Conservation (phyloP, 768 basidiomycete genomes). For the Phlebiopsis flavidoalba region DNA sequence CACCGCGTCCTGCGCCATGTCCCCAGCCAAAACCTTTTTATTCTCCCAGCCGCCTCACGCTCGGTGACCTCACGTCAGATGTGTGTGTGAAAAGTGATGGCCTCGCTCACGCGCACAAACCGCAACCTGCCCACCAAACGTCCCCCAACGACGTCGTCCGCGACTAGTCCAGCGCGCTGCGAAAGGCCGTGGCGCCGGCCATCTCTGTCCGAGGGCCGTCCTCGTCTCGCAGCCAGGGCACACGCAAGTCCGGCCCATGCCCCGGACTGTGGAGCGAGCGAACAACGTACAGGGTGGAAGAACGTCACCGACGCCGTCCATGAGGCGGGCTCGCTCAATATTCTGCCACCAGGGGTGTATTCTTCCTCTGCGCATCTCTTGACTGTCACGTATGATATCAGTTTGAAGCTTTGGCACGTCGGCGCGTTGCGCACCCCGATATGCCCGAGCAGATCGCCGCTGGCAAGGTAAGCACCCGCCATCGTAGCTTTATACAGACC, state of each 20-base stretch:
- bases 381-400: neutral
- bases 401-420: slow-evolving; percentile 6
- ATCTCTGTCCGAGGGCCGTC: slow-evolving; percentile 55
- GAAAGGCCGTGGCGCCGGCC: slow-evolving; percentile 41
- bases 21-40: too few relatives aligned
- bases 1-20: too few relatives aligned
- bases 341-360: slow-evolving; percentile 9
- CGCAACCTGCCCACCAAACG: slow-evolving; percentile 31
- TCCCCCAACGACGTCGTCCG: slow-evolving; percentile 31
- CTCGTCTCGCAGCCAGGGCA: slow-evolving; percentile 44
- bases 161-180: slow-evolving; percentile 42
- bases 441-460: slow-evolving; percentile 7
- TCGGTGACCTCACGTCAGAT: slow-evolving; percentile 39
- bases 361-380: neutral
- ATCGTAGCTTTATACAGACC: too few relatives aligned
- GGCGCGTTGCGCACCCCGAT: slow-evolving; percentile 7
- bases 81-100: slow-evolving; percentile 45
- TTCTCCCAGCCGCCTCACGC: slow-evolving; percentile 31
- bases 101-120: slow-evolving; percentile 47
- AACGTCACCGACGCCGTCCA: slow-evolving; percentile 21
- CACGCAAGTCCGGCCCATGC: slow-evolving; percentile 41
- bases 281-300: slow-evolving; percentile 52
- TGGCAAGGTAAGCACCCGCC: slow-evolving; percentile 8
- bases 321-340: slow-evolving; percentile 2
- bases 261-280: slow-evolving; percentile 60